These are phyloP conservation scores for Mycena polygramma DNA, from an alignment of 768 basidiomycete genomes.

Conservation along the genomic window DNA sequence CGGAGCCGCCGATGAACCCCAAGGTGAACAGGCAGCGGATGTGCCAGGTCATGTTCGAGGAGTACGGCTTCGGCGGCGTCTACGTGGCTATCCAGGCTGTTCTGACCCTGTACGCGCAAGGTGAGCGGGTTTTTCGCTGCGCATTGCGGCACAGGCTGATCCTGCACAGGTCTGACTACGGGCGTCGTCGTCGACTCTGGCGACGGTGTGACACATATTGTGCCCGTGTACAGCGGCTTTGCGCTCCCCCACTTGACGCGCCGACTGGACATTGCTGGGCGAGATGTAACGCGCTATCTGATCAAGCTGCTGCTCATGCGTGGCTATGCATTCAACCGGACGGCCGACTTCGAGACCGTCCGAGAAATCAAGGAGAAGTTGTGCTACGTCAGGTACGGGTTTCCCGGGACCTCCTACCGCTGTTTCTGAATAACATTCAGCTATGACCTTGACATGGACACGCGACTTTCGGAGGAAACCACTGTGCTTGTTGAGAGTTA, in stretches of 20 bases:
- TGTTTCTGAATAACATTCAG: constrained; percentile 53
- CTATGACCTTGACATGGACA: constrained; percentile 97
- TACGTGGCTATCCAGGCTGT: constrained; percentile 99
- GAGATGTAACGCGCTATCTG: constrained; percentile 98
- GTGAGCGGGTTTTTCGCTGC: constrained; percentile 58
- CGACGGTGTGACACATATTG: constrained; percentile 99
- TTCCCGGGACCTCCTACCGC: not conserved
- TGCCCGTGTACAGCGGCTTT: constrained; percentile 98
- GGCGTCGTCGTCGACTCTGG: constrained; percentile 99
- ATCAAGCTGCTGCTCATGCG: constrained; percentile 99
- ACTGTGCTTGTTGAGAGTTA: constrained; percentile 97
- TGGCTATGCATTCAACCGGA: constrained; percentile 99
- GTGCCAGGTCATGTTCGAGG: constrained; percentile 99
- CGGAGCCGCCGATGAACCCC: constrained; percentile 99
- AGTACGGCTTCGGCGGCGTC: constrained; percentile 95
- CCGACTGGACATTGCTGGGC: constrained; percentile 96
- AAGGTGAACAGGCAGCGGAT: constrained; percentile 92
- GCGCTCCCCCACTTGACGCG: constrained; percentile 95
- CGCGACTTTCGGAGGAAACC: constrained; percentile 93
- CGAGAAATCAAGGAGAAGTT: constrained; percentile 99
- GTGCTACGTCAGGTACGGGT: constrained; percentile 90
- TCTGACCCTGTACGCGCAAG: constrained; percentile 97
- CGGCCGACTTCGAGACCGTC: constrained; percentile 99
- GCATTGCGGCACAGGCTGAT: constrained; percentile 1
- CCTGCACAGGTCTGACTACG: constrained; percentile 86